Base-by-base conservation (phyloP, 2,329 filamentous ascomycete species). In the Ascochyta fabae region DNA sequence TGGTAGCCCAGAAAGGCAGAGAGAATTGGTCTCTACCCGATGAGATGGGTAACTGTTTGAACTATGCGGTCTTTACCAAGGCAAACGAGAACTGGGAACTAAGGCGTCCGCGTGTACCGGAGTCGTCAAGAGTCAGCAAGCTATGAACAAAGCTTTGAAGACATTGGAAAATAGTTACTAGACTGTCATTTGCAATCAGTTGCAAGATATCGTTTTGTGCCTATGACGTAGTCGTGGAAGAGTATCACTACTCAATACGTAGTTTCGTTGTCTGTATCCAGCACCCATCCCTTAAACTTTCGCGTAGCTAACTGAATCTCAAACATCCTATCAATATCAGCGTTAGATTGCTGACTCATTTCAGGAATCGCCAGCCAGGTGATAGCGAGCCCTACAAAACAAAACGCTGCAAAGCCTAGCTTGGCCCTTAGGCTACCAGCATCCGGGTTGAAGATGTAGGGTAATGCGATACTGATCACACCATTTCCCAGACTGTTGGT, bases 21-120 rank as follows among this genome's bases (percentile, higher is more conserved):
- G 13, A 45, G 6, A 22, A 7, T 6, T 65, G 53, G 49, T 35
- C 34, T 16, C 22, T 62, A 49, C 45, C 46, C 1, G 46, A 53
- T 8, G 33, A 59, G 5, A 39, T 60, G 27, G 62, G 59, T 1
- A 51, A 50, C 22, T 51, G 49, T 16, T 22, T 49, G 9, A 53
- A 53, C 2, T 66, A 62, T 36, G 49, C 46, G 3, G 27, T 27
- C 3, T 54, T 41, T 7, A 60, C 48, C 16, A 41, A 55, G 13
- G 44, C 56, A 4, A 41, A 52, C 13, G 48, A 63, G n/a, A 46
- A 46, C 19, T 53, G 33, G 13, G 40, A 47, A 46, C 34, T 33
- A 4, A 44, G 34, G 34, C 9, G 9, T 19, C 39, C 51, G 19
- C 3, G 19, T 13, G 22, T 45, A 15, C 44, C 45, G 8, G 23